Base-by-base conservation (phyloP, 1,284 basidiomycete genomes). In the Waitea zeae region DNA sequence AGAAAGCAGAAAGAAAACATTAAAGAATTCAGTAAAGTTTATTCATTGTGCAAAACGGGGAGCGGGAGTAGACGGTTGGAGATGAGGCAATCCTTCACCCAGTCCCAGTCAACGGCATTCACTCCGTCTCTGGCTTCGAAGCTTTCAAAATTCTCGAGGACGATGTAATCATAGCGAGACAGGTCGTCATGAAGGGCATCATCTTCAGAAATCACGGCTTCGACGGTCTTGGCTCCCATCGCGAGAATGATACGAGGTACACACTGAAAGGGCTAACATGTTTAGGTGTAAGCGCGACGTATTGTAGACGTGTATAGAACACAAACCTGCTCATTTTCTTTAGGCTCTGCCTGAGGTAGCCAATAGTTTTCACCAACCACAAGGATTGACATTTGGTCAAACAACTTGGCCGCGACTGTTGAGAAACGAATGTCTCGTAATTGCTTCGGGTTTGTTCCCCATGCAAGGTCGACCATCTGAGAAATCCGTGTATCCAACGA, bases 1-100 rank as follows among this genome's bases (percentile, higher is more conserved):
- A n/a, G n/a, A n/a, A n/a, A n/a, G n/a, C n/a, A n/a, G n/a, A n/a
- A n/a, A n/a, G n/a, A n/a, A n/a, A n/a, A n/a, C n/a, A n/a, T n/a
- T n/a, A n/a, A n/a, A n/a, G n/a, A n/a, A n/a, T n/a, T n/a, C n/a
- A n/a, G n/a, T n/a, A n/a, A n/a, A n/a, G n/a, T n/a, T n/a, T n/a
- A n/a, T n/a, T n/a, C n/a, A n/a, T n/a, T n/a, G n/a, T n/a, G n/a
- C n/a, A n/a, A n/a, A n/a, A n/a, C 22, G 22, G 22, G 22, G n/a
- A 26, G 22, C 7, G 22, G 22, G 7, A 26, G 7, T 7, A 26
- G 22, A 26, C 22, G 22, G 22, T 26, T 26, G 22, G 67, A 59
- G 42, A 83, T 67, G 27, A 90, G 56, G 45, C 80, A 83, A 35
- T 84, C 70, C 51, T 89, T 90, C 31, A 90, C 66, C 84, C 84